These are phyloP conservation scores for Serendipita sp. DNA, from an alignment of 768 basidiomycete genomes.

Conservation along the genomic window DNA sequence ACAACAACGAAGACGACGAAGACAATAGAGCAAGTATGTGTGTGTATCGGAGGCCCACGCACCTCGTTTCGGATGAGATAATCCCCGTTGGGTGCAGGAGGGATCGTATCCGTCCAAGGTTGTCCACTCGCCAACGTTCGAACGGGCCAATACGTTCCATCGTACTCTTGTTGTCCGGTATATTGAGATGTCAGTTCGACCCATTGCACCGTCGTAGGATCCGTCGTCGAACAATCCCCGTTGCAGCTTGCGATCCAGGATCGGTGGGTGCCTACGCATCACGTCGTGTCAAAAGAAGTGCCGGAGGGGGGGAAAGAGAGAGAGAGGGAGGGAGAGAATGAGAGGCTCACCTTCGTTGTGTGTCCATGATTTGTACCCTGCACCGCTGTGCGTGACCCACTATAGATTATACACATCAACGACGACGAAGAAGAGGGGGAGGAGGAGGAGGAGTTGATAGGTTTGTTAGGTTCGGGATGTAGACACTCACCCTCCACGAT, in stretches of 20 bases:
- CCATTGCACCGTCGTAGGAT: neutral
- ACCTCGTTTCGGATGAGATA: constrained; percentile 4
- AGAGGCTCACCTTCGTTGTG: neutral
- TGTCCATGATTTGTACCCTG: neutral
- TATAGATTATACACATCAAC: neutral
- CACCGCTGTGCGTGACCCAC: neutral
- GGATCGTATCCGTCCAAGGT: neutral
- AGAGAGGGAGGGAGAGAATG: neutral
- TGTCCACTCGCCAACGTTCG: neutral
- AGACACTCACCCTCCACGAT: neutral
- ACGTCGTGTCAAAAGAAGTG: neutral
- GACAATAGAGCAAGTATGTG: too few species aligned
- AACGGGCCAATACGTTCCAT: neutral
- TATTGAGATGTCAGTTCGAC: neutral
- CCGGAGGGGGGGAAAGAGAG: neutral
- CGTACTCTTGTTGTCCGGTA: neutral
- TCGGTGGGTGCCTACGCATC: neutral
- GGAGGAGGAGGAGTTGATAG: too few species aligned
- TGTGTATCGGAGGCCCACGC: too few species aligned
- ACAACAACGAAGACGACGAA: neutral
- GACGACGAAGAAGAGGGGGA: too few species aligned
- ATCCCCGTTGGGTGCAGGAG: neutral
- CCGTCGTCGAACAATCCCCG: neutral
- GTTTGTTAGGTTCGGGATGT: neutral
- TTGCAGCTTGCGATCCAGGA: neutral